Percentiles rank a stretch among this genome's conserved stretches.
phyloP scores from a whole-genome alignment of 495 filamentous ascomycete genomes.

The Glarea lozoyensis region DNA sequence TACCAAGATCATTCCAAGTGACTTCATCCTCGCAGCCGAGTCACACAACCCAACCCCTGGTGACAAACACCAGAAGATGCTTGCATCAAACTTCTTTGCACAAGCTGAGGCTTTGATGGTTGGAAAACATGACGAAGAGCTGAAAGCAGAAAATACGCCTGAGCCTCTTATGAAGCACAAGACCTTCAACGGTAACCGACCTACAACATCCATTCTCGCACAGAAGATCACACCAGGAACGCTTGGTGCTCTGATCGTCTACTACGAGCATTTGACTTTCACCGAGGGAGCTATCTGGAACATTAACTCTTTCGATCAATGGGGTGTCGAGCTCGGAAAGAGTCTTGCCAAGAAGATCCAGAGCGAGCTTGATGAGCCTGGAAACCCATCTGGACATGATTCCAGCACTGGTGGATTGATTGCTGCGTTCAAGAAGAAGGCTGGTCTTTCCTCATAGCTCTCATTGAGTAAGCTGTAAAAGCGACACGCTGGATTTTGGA shows the following conservation, averaged over 20 bases:
- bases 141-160: constrained; percentile 79
- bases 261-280: constrained; percentile 98
- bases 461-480: too few species aligned
- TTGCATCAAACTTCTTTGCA: constrained; percentile 96
- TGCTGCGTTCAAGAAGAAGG: constrained; percentile 63
- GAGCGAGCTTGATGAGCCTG: constrained; percentile 64
- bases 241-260: constrained; percentile 90
- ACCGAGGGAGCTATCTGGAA: constrained; percentile 97
- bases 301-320: constrained; percentile 99
- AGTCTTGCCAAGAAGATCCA: constrained; percentile 86
- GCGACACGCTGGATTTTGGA: too few species aligned
- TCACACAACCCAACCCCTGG: constrained; percentile 90
- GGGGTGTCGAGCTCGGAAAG: constrained; percentile 98
- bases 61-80: constrained; percentile 97
- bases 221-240: constrained; percentile 91
- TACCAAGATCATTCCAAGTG: constrained; percentile 95
- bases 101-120: constrained; percentile 98
- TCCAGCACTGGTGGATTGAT: constrained; percentile 80
- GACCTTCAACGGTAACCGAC: constrained; percentile 95
- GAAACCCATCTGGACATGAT: constrained; percentile 67
- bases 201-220: constrained; percentile 89
- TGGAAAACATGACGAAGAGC: constrained; percentile 85
- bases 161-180: constrained; percentile 91
- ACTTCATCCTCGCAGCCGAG: constrained; percentile 93
- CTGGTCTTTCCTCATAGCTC: too few species aligned